These are phyloP conservation scores for Meira nashicola DNA, from an alignment of 1,284 basidiomycete species.

Conservation along the genomic window DNA sequence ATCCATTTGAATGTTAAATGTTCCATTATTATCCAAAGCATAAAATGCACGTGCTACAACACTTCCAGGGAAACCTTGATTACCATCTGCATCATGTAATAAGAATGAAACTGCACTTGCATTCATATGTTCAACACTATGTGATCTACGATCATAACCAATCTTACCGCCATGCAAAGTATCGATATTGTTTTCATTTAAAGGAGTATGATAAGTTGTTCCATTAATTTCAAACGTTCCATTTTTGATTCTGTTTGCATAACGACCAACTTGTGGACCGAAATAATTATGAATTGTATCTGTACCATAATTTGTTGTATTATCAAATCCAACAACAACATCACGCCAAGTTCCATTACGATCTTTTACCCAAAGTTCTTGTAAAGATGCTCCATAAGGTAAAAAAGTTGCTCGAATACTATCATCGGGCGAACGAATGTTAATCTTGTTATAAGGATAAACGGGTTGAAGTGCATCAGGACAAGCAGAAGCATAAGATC, in stretches of 20 bases:
- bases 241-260: slow-evolving; percentile 48
- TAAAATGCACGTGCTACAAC: slow-evolving; percentile 28
- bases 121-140: slow-evolving; percentile 22
- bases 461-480: slow-evolving; percentile 25
- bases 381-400: slow-evolving; percentile 40
- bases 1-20: slow-evolving; percentile 34
- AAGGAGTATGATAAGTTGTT: slow-evolving; percentile 24
- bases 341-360: slow-evolving; percentile 35
- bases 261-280: slow-evolving; percentile 40
- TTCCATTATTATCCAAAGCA: slow-evolving; percentile 22
- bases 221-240: slow-evolving; percentile 41
- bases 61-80: slow-evolving; percentile 44
- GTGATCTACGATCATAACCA: slow-evolving; percentile 42
- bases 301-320: slow-evolving; percentile 44
- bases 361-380: slow-evolving; percentile 46
- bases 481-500: slow-evolving; percentile 3
- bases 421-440: slow-evolving; percentile 38
- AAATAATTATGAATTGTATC: slow-evolving; percentile 48
- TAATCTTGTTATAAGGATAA: slow-evolving; percentile 40
- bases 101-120: slow-evolving; percentile 29
- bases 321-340: slow-evolving; percentile 41
- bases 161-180: slow-evolving; percentile 46
- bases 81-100: slow-evolving; percentile 37
- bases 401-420: slow-evolving; percentile 35
- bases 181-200: slow-evolving; percentile 30